Percentiles rank a stretch among this genome's conserved stretches.
Conservation (phyloP, 176 grass and related monocot species). For the Phoenix roebelenii region DNA sequence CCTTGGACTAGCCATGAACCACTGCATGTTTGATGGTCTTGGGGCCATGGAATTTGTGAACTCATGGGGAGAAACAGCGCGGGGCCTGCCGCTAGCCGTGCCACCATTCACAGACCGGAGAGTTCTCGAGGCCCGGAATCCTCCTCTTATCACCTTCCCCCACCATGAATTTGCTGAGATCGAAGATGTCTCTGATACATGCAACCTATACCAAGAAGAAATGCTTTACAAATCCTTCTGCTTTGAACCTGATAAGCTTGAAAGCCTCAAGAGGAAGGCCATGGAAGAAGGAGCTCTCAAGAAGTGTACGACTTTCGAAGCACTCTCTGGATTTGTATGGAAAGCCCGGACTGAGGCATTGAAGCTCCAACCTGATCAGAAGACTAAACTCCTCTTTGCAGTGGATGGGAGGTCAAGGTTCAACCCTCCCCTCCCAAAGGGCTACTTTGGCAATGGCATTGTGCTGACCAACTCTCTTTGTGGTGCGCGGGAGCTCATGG, state of each 20-base stretch:
- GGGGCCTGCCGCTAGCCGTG: constrained; percentile 47
- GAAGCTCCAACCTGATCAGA: constrained; percentile 37
- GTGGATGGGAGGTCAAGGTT: constrained; percentile 67
- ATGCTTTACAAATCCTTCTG: constrained; percentile 63
- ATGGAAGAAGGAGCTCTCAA: constrained; percentile 27
- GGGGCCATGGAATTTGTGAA: constrained; percentile 96
- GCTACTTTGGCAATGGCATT: constrained; percentile 91
- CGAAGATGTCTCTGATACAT: constrained; percentile 50
- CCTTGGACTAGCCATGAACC: constrained; percentile 73
- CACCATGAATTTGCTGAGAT: constrained; percentile 88
- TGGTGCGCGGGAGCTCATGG: constrained; percentile 43
- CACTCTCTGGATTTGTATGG: constrained; percentile 73
- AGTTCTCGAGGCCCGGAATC: constrained; percentile 38
- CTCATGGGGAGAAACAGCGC: constrained; percentile 87
- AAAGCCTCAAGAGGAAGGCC: constrained; percentile 33
- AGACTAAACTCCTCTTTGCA: constrained; percentile 89
- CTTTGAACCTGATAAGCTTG: constrained; percentile 61
- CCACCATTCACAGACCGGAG: constrained; percentile 64
- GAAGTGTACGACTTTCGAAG: constrained; percentile 79
- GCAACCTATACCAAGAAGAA: constrained; percentile 39
- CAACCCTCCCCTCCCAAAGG: constrained; percentile 38
- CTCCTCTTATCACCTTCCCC: constrained; percentile 40
- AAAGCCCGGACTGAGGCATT: constrained; percentile 56
- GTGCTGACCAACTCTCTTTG: constrained; percentile 59
- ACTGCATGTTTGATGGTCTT: constrained; percentile 95